These are phyloP conservation scores for Curvularia spicifera DNA, from an alignment of 2,329 filamentous ascomycete species.

Conservation along the genomic window DNA sequence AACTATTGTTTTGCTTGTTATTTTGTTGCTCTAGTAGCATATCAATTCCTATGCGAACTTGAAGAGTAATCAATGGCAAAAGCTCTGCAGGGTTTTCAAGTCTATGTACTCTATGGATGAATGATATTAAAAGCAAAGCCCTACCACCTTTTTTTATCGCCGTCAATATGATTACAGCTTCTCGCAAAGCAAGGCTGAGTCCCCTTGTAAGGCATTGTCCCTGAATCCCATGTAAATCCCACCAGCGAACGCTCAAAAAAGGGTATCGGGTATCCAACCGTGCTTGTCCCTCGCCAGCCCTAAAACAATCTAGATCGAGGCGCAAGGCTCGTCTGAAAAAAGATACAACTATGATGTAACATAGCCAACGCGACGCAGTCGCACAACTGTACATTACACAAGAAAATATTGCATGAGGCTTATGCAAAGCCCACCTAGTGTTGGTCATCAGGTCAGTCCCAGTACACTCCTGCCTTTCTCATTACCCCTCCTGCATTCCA, in stretches of 20 bases:
- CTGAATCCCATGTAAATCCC: not conserved
- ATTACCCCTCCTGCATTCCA: slow-evolving; percentile 26
- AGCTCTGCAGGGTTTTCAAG: not conserved
- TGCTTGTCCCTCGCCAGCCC: not conserved
- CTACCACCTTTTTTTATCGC: too few relatives aligned
- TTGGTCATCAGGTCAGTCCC: slow-evolving; percentile 21
- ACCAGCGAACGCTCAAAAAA: not conserved
- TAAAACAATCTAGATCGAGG: not conserved
- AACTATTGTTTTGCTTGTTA: not conserved
- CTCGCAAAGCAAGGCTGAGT: not conserved
- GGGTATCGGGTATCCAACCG: not conserved
- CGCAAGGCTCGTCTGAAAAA: not conserved
- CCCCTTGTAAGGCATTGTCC: not conserved
- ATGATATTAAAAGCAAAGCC: not conserved
- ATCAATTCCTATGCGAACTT: not conserved
- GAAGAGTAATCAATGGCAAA: not conserved
- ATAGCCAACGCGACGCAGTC: not conserved
- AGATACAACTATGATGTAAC: not conserved
- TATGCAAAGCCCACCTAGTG: not conserved
- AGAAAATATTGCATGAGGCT: not conserved
- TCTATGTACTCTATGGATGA: not conserved
- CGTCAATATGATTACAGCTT: not conserved
- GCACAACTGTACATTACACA: slow-evolving; percentile 1
- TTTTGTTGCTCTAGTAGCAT: not conserved
- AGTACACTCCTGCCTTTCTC: slow-evolving; percentile 32